phyloP scores from a whole-genome alignment of 2,329 filamentous ascomycete genomes.

The Colletotrichum godetiae region DNA sequence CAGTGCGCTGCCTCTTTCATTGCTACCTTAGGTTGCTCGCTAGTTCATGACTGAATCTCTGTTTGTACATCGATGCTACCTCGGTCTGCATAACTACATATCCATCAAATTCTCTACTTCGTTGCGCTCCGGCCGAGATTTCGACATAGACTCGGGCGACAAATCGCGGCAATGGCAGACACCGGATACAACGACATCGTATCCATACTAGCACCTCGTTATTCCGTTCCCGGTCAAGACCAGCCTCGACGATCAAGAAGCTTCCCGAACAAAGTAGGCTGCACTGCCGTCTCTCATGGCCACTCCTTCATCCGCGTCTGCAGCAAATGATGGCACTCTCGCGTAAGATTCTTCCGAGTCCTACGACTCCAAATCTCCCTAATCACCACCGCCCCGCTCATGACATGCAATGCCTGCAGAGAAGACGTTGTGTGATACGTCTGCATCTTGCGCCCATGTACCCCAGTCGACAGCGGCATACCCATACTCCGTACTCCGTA shows the following conservation, averaged over 20 bases:
- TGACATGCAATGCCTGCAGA: constrained; percentile 14
- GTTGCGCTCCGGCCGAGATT: not conserved
- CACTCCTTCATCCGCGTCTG: not conserved
- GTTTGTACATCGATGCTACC: not conserved
- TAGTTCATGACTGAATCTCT: not conserved
- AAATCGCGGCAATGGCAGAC: not conserved
- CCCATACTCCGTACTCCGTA: not conserved
- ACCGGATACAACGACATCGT: not conserved
- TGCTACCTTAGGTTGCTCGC: not conserved
- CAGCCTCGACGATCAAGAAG: constrained; percentile 5
- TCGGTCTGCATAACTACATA: not conserved
- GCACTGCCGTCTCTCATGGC: not conserved
- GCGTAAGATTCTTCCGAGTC: constrained; percentile 10
- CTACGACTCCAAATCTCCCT: constrained; percentile 1
- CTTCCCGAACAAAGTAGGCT: not conserved
- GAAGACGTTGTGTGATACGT: constrained; percentile 9
- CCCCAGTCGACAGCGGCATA: not conserved
- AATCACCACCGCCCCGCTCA: not conserved
- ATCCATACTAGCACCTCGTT: not conserved
- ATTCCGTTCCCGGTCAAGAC: not conserved
- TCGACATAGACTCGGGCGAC: not conserved
- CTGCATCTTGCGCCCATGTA: constrained; percentile 18
- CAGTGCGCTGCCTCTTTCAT: not conserved
- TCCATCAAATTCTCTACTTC: not conserved
- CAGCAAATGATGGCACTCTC: constrained; percentile 1